Base-by-base conservation (phyloP, 176 grass and related monocot genomes). In the Avena insularis region DNA sequence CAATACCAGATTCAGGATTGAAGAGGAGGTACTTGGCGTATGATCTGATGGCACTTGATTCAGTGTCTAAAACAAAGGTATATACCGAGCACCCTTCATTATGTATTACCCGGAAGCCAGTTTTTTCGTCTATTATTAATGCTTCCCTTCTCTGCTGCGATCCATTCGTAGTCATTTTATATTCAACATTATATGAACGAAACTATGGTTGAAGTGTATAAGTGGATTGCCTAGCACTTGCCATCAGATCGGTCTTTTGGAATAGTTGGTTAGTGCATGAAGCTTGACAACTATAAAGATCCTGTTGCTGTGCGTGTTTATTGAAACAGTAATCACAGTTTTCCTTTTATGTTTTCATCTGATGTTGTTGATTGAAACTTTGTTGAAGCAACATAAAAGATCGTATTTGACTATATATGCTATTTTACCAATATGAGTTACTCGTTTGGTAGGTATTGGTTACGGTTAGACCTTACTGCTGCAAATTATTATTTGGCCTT, bases 21-120 rank as follows among this genome's bases (percentile, higher is more conserved):
- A 98, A 92, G 84, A 94, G 93, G 88, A 93, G 93, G 83, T 98
- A 94, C 79, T 81, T 98, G 78, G 86, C 90, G 20, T 98, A 95
- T 91, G 96, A 98, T 92, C 83, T 98, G 53, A 93, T 98, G 90
- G 91, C 96, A 20, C 88, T 94, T 86, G 93, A 94, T 72, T 47
- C 82, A 49, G 25, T 12, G 8, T 83, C 92, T 49, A 92, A 95
- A 89, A 89, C 95, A 40, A 95, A 98, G 93, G 96, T 86, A 55
- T 77, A 36, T 83, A 31, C 73, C 12, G 50, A 80, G 12, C 48
- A 40, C 9, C 61, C 4, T 86, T 75, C 17, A 23, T 60, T 61
- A 29, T 59, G 35, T 74, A 46, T 86, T 75, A 53, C 60, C 33
- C 87, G 38, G 35, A 75, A 79, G 50, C 29, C 12, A 16, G 2